Base-by-base conservation (phyloP, 805 yeast species). In the Metschnikowia santaceciliae region DNA sequence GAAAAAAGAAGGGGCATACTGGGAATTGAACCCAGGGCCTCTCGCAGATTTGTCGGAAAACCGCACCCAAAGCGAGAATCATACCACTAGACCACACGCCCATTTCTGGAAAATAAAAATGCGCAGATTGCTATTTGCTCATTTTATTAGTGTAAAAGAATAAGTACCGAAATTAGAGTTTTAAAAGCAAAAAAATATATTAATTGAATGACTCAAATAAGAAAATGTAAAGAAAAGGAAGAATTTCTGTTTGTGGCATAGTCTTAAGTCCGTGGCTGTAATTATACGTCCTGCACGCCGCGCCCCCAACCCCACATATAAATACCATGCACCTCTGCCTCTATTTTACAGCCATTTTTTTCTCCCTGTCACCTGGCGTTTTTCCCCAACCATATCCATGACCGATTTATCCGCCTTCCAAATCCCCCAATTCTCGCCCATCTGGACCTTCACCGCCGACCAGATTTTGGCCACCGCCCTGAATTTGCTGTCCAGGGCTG, bases 401-500 rank as follows among this genome's bases (percentile, higher is more conserved):
- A 22, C 45, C 33, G 47, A 48, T 42, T 48, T 32, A 36, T 35
- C 23, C 15, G 30, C 40, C 40, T 45, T 50, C 49, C 47, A 52
- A 13, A 33, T 48, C 36, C 6, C 49, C 6, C 52, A 50, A 30
- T 26, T 35, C 14, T 42, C 52, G 14, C 84, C 88, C 13, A 50
- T 58, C 22, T 88, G 95, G 96, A 67, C 72, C 19, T 78, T 75
- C 56, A 74, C 88, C 5, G 78, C 88, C 0, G 79, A 72, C 19
- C 68, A 75, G 32, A 72, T 88, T 44, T 39, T 68, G 7, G 47
- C 60, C 2, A 64, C 69, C 35, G 78, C 86, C 2, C 70, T 77
- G 14, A 36, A 45, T 15, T 42, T 54, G 37, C 39, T 46, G 22
- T 47, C 88, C 1, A 78, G 72, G 14, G 68, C 75, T 15, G 72